Percentiles rank a stretch among this genome's conserved stretches.
These are phyloP conservation scores for Phytophthora fragariae DNA, from an alignment of 352 stramenopile genomes.

Conservation along the genomic window DNA sequence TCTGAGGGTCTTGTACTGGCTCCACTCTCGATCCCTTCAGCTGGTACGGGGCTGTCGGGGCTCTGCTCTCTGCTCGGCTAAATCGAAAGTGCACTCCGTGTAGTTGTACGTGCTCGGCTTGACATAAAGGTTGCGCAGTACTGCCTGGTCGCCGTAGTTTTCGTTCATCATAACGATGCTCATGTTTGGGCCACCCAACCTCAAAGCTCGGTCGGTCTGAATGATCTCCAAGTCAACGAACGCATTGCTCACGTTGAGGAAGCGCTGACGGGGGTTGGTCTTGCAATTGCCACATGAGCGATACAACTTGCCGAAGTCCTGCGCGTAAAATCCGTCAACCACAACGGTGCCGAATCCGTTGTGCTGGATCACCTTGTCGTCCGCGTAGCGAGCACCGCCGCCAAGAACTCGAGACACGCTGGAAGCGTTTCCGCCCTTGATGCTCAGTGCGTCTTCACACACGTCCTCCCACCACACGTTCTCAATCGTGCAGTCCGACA, in stretches of 20 bases:
- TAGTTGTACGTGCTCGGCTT: background rate
- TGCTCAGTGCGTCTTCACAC: slow-evolving; percentile 45
- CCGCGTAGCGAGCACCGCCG: slow-evolving; percentile 49
- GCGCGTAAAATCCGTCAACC: slow-evolving; percentile 24
- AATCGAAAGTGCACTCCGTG: no score
- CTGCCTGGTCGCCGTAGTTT: background rate
- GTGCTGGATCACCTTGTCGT: slow-evolving; percentile 54
- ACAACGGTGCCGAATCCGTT: slow-evolving; percentile 24
- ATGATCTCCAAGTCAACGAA: background rate
- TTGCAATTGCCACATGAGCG: slow-evolving; percentile 49
- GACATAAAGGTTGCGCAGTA: background rate
- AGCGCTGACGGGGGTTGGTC: slow-evolving; percentile 41
- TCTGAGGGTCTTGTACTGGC: no score
- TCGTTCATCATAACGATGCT: slow-evolving; percentile 1
- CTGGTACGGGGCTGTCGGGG: no score
- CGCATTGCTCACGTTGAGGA: background rate
- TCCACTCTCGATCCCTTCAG: no score
- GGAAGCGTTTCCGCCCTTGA: slow-evolving; percentile 46
- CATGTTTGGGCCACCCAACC: background rate
- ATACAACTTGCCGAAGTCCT: slow-evolving; percentile 38
- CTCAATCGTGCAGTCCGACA: slow-evolving; percentile 46
- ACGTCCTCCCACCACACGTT: slow-evolving; percentile 45
- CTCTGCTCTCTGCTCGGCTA: no score
- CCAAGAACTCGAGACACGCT: slow-evolving; percentile 46
- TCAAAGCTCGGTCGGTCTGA: background rate